Evolutionary conservation across 1,284 basidiomycete species (phyloP).

Genomic region (Austroboletus sp.): DNA sequence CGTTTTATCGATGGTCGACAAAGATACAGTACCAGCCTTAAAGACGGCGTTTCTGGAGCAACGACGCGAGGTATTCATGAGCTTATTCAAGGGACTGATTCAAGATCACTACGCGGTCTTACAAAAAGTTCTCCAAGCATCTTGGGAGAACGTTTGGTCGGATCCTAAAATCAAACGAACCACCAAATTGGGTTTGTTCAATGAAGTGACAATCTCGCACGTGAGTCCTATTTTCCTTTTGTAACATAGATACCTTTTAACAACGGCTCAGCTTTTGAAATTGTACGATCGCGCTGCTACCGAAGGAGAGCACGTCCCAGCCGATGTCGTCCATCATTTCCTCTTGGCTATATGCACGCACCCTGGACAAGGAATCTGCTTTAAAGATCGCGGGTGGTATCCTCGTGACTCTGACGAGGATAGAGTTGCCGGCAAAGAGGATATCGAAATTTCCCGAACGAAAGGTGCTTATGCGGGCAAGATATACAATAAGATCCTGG

Average conservation of each 20-base stretch:
- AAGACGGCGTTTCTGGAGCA: constrained; percentile 64
- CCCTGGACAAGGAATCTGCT: constrained; percentile 82
- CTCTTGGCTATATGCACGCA: constrained; percentile 80
- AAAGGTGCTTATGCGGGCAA: constrained; percentile 36
- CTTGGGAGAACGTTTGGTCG: constrained; percentile 54
- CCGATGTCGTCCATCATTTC: constrained; percentile 83
- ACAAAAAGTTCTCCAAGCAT: constrained; percentile 54
- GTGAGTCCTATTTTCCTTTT: constrained; percentile 34
- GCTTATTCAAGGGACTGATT: constrained; percentile 60
- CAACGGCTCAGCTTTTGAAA: constrained; percentile 49
- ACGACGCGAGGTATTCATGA: constrained; percentile 53
- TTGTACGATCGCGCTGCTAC: constrained; percentile 55
- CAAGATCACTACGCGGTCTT: constrained; percentile 58
- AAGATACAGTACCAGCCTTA: constrained; percentile 40
- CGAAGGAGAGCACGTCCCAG: constrained; percentile 58
- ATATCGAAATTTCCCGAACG: constrained; percentile 22
- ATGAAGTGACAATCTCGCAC: constrained; percentile 54
- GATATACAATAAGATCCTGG: constrained; percentile 81
- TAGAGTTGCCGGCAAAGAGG: constrained; percentile 18
- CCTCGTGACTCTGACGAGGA: constrained; percentile 49
- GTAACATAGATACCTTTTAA: constrained; percentile 1
- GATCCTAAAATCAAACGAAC: constrained; percentile 65
- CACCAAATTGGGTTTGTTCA: constrained; percentile 61
- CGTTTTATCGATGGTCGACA: constrained; percentile 61
- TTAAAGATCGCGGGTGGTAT: constrained; percentile 88